Base-by-base conservation (phyloP, 345 rosid genomes). In the Populus davidiana region DNA sequence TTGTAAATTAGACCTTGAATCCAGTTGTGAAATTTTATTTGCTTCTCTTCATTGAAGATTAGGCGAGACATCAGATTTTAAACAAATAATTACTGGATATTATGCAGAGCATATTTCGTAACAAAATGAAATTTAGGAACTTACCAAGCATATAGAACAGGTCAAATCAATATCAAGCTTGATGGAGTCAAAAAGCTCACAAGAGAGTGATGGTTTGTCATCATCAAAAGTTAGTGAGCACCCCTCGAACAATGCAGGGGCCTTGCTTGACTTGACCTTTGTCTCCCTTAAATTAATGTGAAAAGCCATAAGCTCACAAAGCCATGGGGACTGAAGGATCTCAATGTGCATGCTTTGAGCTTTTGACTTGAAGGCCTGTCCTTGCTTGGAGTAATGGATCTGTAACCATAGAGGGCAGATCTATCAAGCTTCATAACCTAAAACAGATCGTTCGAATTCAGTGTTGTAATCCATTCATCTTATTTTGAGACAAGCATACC, bases 321-420 rank as follows among this genome's bases (percentile, higher is more conserved):
- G 91, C 98, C 98, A 93, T 11, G 98, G 98, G 29, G 99, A 96
- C 52, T 91, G 96, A 64, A 96, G 94, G 82, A 96, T 96, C 77
- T 96, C 98, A 13, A 91, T 83, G 73, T 89, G 91, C 98, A 96
- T 89, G 52, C 88, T 90, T 77, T 91, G 97, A 2, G 91, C 93
- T 67, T 89, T 89, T 10, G 98, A 88, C 89, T 87, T 91, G 83
- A 96, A 96, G 69, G 90, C 93, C 85, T 92, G 98, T 43, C 99
- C 99, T 91, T 93, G 96, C 75, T 86, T 93, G 41, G 98, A 93
- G 80, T 86, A 87, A 82, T 96, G 99, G 81, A 96, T 83, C 98
- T 95, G 84, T 41, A 78, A 38, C 25, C 69, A 82, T 78, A 25
- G 9, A 21, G 43, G 73, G 35, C 6, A 2, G 35, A 56, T 16